Percentiles rank a stretch among this genome's conserved stretches.
phyloP scores from a whole-genome alignment of 495 filamentous ascomycete species.

The Emericellopsis terricola region DNA sequence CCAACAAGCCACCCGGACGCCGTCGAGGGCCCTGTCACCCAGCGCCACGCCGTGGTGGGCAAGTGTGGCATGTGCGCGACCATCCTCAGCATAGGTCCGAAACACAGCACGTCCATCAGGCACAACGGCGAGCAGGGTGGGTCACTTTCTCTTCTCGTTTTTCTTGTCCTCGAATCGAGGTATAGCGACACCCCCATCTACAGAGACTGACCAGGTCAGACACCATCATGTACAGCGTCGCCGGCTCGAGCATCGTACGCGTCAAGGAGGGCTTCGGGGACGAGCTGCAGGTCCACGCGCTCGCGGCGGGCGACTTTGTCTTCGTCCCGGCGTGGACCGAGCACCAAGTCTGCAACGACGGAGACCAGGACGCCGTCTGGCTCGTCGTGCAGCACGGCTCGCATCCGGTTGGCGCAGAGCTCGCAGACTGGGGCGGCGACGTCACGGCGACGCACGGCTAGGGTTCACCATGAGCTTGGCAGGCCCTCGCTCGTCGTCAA shows the following conservation, averaged over 20 bases:
- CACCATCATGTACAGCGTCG: constrained; percentile 25
- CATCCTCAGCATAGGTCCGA: constrained; percentile 23
- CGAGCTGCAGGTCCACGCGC: constrained; percentile 27
- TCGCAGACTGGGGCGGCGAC: constrained; percentile 36
- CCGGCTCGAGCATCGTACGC: constrained; percentile 21
- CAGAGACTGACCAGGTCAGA: constrained; percentile 16
- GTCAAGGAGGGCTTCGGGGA: constrained; percentile 21
- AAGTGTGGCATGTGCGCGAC: constrained; percentile 39
- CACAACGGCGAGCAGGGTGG: constrained; percentile 31
- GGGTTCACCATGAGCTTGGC: not conserved
- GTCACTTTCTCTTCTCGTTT: constrained; percentile 5
- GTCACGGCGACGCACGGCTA: constrained; percentile 1
- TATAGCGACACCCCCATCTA: too few species aligned
- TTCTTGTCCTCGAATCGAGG: not conserved
- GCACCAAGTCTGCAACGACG: constrained; percentile 49
- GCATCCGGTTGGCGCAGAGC: constrained; percentile 35
- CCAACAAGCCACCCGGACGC: constrained; percentile 1
- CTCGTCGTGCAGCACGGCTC: constrained; percentile 40
- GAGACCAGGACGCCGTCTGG: constrained; percentile 35
- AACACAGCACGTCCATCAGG: constrained; percentile 19
- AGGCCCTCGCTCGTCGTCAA: too few species aligned
- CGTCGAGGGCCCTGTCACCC: not conserved
- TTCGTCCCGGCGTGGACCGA: constrained; percentile 45
- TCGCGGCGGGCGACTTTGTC: constrained; percentile 44
- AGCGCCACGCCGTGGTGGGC: constrained; percentile 35